These are phyloP conservation scores for Cyclocybe cylindracea DNA, from an alignment of 768 basidiomycete species.

Conservation along the genomic window DNA sequence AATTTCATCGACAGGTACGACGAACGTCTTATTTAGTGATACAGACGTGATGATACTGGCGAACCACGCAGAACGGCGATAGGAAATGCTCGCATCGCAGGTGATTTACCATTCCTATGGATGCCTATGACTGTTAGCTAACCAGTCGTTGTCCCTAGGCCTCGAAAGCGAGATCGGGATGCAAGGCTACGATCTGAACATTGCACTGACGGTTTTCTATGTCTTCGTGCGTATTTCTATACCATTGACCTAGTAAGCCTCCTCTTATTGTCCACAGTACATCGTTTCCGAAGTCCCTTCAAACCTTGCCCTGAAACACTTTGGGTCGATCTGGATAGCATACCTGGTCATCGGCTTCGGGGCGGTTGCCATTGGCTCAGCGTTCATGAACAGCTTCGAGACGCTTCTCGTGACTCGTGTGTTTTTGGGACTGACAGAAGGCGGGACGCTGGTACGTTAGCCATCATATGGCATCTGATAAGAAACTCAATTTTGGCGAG, in stretches of 20 bases:
- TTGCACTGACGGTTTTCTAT: slow-evolving; percentile 43
- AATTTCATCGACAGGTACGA: slow-evolving; percentile 40
- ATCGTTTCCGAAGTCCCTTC: slow-evolving; percentile 40
- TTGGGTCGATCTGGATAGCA: slow-evolving; percentile 40
- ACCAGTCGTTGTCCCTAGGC: slow-evolving; percentile 18
- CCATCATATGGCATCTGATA: not conserved
- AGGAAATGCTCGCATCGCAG: slow-evolving; percentile 26
- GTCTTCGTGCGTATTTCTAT: slow-evolving; percentile 26
- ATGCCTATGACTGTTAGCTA: not conserved
- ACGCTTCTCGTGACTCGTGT: slow-evolving; percentile 37
- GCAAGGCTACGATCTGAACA: slow-evolving; percentile 42
- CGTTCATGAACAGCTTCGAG: slow-evolving; percentile 36
- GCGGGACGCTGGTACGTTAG: slow-evolving; percentile 40
- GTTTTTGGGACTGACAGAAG: slow-evolving; percentile 42
- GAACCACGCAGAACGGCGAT: slow-evolving; percentile 17
- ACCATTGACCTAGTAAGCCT: not conserved
- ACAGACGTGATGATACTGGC: not conserved
- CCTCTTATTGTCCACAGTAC: slow-evolving; percentile 24
- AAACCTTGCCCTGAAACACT: slow-evolving; percentile 41
- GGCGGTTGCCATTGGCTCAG: slow-evolving; percentile 35
- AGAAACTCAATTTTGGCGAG: not conserved
- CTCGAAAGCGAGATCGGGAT: slow-evolving; percentile 43
- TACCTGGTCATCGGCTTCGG: slow-evolving; percentile 40
- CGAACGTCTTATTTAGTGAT: not conserved
- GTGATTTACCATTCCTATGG: slow-evolving; percentile 1